These are phyloP conservation scores for Astrocystis sublimbata DNA, from an alignment of 495 filamentous ascomycete genomes.

Conservation along the genomic window DNA sequence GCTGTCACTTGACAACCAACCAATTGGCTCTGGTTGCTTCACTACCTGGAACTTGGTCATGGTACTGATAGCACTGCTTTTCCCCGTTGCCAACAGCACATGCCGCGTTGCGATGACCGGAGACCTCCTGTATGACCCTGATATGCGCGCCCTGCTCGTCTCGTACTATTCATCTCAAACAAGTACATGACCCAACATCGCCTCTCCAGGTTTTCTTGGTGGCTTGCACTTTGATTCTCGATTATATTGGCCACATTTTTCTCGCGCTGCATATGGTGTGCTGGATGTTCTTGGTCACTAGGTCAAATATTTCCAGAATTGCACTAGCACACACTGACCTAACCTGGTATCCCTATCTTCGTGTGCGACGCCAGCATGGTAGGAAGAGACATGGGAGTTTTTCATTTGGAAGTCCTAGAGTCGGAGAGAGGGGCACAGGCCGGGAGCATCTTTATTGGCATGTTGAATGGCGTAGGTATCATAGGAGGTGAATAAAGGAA, in stretches of 20 bases:
- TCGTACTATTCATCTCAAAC: background rate
- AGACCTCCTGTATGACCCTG: no score
- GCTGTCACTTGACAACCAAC: background rate
- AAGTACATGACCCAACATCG: background rate
- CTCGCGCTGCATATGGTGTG: background rate
- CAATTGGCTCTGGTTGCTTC: background rate
- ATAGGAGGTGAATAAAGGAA: no score
- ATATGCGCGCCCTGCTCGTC: background rate
- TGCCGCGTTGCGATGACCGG: background rate
- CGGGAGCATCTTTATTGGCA: no score
- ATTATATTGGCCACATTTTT: background rate
- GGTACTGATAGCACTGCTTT: background rate
- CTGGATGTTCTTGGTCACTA: background rate
- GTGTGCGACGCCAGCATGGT: background rate
- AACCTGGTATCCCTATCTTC: no score
- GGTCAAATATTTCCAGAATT: background rate
- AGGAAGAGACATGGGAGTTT: background rate
- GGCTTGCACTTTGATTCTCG: background rate
- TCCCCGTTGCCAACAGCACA: background rate
- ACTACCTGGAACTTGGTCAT: background rate
- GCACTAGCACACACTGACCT: background rate
- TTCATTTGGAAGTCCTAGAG: background rate
- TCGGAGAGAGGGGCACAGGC: no score
- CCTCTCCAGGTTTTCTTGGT: no score
- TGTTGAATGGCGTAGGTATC: no score